Percentiles rank a stretch among this genome's conserved stretches.
phyloP scores from a whole-genome alignment of 2,329 filamentous ascomycete genomes.

The Cladosporium sp. region DNA sequence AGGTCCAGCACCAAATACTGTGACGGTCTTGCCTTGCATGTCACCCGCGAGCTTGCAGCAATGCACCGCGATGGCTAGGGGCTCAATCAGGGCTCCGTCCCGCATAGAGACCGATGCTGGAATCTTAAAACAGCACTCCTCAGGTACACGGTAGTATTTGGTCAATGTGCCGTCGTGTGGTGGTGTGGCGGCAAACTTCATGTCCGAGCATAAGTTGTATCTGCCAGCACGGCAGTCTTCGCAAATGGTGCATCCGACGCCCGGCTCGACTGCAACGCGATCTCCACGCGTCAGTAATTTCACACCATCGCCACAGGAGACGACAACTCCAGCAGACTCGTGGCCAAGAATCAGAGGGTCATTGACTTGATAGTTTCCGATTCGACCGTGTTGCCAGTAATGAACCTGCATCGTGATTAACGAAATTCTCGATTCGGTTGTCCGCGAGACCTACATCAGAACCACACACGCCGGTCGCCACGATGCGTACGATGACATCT shows the following conservation, averaged over 20 bases:
- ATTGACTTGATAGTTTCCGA: slow-evolving; percentile 42
- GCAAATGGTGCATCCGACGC: slow-evolving; percentile 27
- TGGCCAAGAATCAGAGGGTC: slow-evolving; percentile 33
- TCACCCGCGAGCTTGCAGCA: slow-evolving; percentile 31
- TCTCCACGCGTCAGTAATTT: slow-evolving; percentile 29
- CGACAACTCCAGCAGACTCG: slow-evolving; percentile 32
- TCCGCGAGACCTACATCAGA: slow-evolving; percentile 22
- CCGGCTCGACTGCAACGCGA: slow-evolving; percentile 34
- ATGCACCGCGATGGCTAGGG: slow-evolving; percentile 52
- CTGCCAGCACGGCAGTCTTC: slow-evolving; percentile 23
- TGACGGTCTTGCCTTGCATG: slow-evolving; percentile 35
- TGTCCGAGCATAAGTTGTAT: slow-evolving; percentile 26
- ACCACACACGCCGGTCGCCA: slow-evolving; percentile 20
- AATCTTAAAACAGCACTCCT: slow-evolving; percentile 50
- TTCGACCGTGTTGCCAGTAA: slow-evolving; percentile 46
- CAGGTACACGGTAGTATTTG: slow-evolving; percentile 49
- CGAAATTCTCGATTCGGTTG: neutral
- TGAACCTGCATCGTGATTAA: slow-evolving; percentile 31
- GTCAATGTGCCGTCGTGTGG: slow-evolving; percentile 44
- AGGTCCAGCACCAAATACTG: slow-evolving; percentile 62
- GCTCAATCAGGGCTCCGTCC: slow-evolving; percentile 55
- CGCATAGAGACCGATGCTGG: slow-evolving; percentile 47
- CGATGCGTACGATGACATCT: slow-evolving; percentile 18
- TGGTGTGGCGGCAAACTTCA: slow-evolving; percentile 26
- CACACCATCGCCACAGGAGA: slow-evolving; percentile 28